A percentile compares a stretch with the other conserved stretches of the same genome.
phyloP scores from a whole-genome alignment of 192 early-diverging fungal genomes.

The Geranomyces michiganensis region DNA sequence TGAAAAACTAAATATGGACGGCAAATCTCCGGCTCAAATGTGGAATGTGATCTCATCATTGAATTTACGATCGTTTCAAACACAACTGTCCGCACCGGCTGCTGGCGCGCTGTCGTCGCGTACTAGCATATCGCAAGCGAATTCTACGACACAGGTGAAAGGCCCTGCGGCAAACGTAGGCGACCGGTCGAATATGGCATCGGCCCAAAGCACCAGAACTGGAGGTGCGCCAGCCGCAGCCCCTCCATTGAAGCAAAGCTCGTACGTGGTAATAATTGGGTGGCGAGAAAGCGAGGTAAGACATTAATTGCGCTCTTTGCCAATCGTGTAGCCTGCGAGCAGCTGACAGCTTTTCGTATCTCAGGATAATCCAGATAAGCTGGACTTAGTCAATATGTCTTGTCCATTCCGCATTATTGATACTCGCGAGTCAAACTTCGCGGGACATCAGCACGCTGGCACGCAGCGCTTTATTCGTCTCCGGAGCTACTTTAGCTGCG shows the following conservation, averaged over 20 bases:
- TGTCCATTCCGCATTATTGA: conserved; percentile 42
- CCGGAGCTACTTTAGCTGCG: conserved; percentile 46
- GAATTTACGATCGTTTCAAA: conserved; percentile 29
- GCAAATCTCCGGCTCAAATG: conserved; percentile 14
- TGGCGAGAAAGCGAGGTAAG: conserved; percentile 40
- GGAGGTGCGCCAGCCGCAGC: conserved; percentile 6
- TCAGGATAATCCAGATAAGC: conserved; percentile 41
- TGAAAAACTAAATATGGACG: conserved; percentile 41
- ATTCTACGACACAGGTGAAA: conserved; percentile 14
- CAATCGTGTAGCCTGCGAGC: not conserved
- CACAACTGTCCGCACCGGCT: not conserved
- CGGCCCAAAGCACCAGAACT: conserved; percentile 8
- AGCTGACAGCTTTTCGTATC: not conserved
- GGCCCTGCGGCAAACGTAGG: conserved; percentile 12
- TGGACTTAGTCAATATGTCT: conserved; percentile 40
- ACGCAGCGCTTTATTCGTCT: conserved; percentile 25
- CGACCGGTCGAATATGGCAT: conserved; percentile 24
- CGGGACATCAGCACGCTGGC: conserved; percentile 3
- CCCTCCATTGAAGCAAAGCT: conserved; percentile 21
- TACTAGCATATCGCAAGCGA: conserved; percentile 6
- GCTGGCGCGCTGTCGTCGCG: not conserved
- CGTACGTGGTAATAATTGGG: conserved; percentile 40
- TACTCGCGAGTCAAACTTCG: conserved; percentile 27
- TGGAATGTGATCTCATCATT: conserved; percentile 31
- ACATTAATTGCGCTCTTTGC: not conserved